Evolutionary conservation across 2,329 filamentous ascomycete species (phyloP).

Genomic region (Penicillium sp.): DNA sequence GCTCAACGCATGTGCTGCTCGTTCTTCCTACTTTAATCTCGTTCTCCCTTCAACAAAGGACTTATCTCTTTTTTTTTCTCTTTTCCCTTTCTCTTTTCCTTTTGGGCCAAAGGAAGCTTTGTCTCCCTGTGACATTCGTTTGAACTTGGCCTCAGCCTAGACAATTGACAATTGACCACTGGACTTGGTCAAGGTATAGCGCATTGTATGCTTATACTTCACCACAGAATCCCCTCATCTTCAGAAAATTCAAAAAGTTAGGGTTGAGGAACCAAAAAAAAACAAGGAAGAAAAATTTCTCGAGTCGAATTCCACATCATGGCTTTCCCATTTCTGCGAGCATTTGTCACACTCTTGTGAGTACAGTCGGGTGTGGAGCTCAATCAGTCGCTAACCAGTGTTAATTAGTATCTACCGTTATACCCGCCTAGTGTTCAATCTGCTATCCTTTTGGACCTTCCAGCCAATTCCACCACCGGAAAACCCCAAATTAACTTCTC

Average conservation of each 20-base stretch:
- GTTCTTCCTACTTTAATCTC: constrained; percentile 23
- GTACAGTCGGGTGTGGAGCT: constrained; percentile 5
- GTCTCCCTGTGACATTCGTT: constrained; percentile 27
- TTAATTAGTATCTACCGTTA: constrained; percentile 72
- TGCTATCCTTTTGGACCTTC: constrained; percentile 81
- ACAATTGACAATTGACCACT: constrained; percentile 15
- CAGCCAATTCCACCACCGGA: constrained; percentile 78
- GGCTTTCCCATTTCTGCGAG: constrained; percentile 41
- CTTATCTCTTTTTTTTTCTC: constrained; percentile 11
- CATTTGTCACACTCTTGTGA: constrained; percentile 45
- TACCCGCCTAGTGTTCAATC: constrained; percentile 78
- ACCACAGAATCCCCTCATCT: background rate
- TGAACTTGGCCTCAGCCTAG: constrained; percentile 9
- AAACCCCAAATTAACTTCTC: constrained; percentile 72
- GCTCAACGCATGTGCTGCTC: constrained; percentile 28
- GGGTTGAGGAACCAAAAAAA: background rate
- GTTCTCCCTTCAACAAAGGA: constrained; percentile 15
- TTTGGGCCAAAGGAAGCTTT: constrained; percentile 18
- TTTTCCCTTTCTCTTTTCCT: constrained; percentile 16
- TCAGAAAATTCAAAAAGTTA: background rate
- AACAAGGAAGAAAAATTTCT: background rate
- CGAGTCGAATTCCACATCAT: constrained; percentile 23
- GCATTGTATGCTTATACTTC: constrained; percentile 1
- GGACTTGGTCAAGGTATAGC: background rate
- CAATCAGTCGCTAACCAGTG: constrained; percentile 8